Conservation (phyloP, 345 rosid genomes). For the Punica granatum region DNA sequence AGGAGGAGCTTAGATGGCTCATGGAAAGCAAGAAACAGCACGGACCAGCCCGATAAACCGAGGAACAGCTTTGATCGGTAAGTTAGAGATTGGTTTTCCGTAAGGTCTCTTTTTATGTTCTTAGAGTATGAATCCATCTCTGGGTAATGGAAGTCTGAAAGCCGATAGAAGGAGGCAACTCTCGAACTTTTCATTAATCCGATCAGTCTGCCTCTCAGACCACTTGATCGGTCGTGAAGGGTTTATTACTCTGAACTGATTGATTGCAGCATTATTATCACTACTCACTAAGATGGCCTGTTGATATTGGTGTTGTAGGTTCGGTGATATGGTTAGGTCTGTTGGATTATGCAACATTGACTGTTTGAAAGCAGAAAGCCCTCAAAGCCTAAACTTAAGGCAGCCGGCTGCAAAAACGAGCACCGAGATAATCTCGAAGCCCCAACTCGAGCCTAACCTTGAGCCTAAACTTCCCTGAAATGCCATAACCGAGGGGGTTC, state of each 20-base stretch:
- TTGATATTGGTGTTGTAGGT: conserved; percentile 29
- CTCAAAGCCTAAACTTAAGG: conserved; percentile 24
- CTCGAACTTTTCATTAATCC: not conserved
- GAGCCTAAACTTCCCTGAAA: no score
- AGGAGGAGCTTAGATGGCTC: conserved; percentile 49
- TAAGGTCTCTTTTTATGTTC: not conserved
- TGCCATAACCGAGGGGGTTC: no score
- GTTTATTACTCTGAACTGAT: not conserved
- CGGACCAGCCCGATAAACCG: conserved; percentile 51
- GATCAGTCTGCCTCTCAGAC: not conserved
- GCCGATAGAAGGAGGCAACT: not conserved
- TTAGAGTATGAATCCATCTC: not conserved
- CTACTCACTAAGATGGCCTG: not conserved
- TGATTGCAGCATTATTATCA: not conserved
- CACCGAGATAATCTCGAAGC: no score
- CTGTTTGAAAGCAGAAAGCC: conserved; percentile 56
- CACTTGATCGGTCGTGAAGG: not conserved
- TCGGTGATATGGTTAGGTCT: conserved; percentile 73
- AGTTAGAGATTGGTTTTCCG: conserved; percentile 10
- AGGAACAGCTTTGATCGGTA: conserved; percentile 84
- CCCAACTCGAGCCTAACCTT: no score
- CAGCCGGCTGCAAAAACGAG: no score
- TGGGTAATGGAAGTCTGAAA: not conserved
- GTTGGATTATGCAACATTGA: conserved; percentile 75
- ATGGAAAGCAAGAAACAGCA: conserved; percentile 50